phyloP scores from a whole-genome alignment of 495 filamentous ascomycete genomes.

The Podospora pseudopauciseta region DNA sequence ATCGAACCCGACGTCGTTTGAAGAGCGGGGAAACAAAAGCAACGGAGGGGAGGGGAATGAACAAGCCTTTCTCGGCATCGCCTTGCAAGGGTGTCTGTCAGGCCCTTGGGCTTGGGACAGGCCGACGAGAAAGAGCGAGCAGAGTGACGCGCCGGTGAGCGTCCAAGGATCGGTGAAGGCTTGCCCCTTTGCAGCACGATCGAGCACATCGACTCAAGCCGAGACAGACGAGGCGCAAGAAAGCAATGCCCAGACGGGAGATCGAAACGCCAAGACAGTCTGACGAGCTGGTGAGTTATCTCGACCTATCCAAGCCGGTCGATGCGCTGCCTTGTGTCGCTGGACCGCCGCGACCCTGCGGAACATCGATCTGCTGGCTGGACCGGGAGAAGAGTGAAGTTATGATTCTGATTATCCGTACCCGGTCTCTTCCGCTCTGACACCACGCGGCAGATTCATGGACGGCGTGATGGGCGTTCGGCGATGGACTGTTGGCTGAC shows the following conservation, averaged over 20 bases:
- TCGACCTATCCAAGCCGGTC: slow-evolving; percentile 2
- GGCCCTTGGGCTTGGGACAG: neutral
- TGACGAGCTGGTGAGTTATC: slow-evolving; percentile 10
- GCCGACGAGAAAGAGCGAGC: neutral
- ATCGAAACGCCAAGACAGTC: slow-evolving; percentile 30
- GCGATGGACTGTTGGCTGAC: neutral
- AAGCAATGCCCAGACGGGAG: slow-evolving; percentile 30
- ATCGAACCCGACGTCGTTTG: neutral
- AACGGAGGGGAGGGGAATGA: slow-evolving; percentile 3
- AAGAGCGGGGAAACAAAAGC: slow-evolving; percentile 15
- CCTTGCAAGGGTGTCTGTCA: neutral
- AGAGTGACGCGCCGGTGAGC: neutral
- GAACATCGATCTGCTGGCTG: neutral
- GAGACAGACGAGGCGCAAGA: slow-evolving; percentile 22
- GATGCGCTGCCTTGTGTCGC: slow-evolving; percentile 7
- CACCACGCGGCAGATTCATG: neutral
- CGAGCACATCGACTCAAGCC: slow-evolving; percentile 17
- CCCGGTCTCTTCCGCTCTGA: neutral
- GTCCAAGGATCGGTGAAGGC: neutral
- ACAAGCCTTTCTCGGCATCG: slow-evolving; percentile 17
- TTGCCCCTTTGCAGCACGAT: slow-evolving; percentile 10
- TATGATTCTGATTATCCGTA: neutral
- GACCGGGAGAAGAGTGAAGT: neutral
- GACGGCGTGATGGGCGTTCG: slow-evolving; percentile 1
- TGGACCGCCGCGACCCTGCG: slow-evolving; percentile 2